Percentiles rank a stretch among this genome's conserved stretches.
Conservation (phyloP, 768 basidiomycete species). For the Botryobasidium botryosum region DNA sequence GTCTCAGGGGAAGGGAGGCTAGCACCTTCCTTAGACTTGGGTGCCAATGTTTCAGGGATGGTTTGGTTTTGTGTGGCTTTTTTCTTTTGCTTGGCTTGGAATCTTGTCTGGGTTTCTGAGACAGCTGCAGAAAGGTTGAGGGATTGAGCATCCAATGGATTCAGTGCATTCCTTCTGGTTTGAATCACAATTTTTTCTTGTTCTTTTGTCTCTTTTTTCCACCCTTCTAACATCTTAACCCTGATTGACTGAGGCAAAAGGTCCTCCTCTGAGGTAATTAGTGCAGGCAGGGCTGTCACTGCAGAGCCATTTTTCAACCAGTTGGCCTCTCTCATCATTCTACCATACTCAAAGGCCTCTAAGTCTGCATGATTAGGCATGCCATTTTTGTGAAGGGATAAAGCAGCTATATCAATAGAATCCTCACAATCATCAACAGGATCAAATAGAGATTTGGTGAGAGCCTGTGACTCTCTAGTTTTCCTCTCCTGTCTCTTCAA, state of each 20-base stretch:
- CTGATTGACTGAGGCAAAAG: no score
- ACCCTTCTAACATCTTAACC: no score
- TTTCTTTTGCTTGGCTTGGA: background rate
- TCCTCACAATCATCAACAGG: background rate
- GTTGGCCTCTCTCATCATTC: background rate
- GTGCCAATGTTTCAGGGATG: background rate
- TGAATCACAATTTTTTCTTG: no score
- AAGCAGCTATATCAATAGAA: background rate
- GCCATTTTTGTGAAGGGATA: background rate
- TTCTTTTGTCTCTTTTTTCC: no score
- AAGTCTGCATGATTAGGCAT: background rate
- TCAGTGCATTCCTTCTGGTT: background rate
- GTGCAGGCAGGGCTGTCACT: background rate
- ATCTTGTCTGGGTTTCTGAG: background rate
- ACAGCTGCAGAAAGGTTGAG: background rate
- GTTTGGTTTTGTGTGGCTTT: background rate
- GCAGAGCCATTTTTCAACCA: background rate
- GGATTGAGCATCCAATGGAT: background rate
- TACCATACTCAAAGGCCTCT: background rate
- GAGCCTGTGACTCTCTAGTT: background rate
- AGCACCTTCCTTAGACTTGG: background rate
- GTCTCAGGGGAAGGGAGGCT: background rate
- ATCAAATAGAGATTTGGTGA: background rate
- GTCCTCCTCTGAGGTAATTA: background rate
- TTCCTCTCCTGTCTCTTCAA: conserved; percentile 9